These are phyloP conservation scores for Neofusicoccum ribis DNA, from an alignment of 2,329 filamentous ascomycete species.

Conservation along the genomic window DNA sequence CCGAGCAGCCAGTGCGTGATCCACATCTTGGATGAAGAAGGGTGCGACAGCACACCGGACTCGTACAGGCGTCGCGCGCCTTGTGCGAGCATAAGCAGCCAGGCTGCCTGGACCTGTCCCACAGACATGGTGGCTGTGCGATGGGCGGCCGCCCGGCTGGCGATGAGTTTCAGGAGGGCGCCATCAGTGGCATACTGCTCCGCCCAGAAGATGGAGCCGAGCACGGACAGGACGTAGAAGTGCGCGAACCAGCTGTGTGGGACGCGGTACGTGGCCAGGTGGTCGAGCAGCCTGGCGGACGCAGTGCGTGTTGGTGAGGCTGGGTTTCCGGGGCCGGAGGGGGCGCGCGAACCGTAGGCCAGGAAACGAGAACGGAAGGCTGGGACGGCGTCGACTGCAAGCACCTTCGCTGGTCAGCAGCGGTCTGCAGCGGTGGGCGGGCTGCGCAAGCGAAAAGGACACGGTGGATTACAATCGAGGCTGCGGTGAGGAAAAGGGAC, in stretches of 20 bases:
- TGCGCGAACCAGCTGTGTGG: conserved; percentile 88
- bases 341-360: conserved; percentile 59
- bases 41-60: conserved; percentile 55
- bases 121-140: conserved; percentile 49
- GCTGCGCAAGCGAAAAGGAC: conserved; percentile 24
- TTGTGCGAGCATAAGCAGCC: conserved; percentile 74
- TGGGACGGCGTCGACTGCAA: conserved; percentile 53
- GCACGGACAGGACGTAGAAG: conserved; percentile 76
- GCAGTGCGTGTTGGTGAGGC: conserved; percentile 14
- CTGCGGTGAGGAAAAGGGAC: conserved; percentile 38
- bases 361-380: conserved; percentile 58
- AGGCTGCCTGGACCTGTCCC: conserved; percentile 65
- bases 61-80: conserved; percentile 75
- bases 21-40: conserved; percentile 79
- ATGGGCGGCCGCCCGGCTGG: conserved; percentile 50
- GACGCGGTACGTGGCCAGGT: conserved; percentile 59
- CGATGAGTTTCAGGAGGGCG: conserved; percentile 33
- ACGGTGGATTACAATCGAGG: conserved; percentile 41
- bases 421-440: conserved; percentile 18
- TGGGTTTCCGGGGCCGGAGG: conserved; percentile 12
- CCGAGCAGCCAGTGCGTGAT: conserved; percentile 80
- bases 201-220: conserved; percentile 73
- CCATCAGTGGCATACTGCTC: conserved; percentile 62
- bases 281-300: conserved; percentile 46
- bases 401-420: conserved; percentile 43